phyloP scores from a whole-genome alignment of 805 yeast genomes.

The Jamesozyma jinghongensis region DNA sequence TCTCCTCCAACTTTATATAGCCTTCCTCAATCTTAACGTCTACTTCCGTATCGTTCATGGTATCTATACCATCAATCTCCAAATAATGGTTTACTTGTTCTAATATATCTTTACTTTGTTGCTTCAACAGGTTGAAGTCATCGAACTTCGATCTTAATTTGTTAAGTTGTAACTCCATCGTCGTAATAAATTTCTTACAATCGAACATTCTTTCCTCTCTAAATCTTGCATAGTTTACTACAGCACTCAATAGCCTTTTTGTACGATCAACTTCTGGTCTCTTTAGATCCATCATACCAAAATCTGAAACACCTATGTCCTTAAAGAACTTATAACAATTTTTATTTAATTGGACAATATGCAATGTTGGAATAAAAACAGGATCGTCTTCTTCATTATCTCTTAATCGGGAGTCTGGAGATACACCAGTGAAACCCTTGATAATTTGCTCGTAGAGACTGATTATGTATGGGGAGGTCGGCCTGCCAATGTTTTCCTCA shows the following conservation, averaged over 20 bases:
- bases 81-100: slow-evolving; percentile 20
- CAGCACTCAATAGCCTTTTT: slow-evolving; percentile 63
- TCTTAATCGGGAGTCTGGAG: slow-evolving; percentile 24
- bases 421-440: slow-evolving; percentile 49
- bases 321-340: slow-evolving; percentile 53
- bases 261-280: slow-evolving; percentile 68
- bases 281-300: slow-evolving; percentile 60
- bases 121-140: slow-evolving; percentile 32
- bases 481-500: slow-evolving; percentile 50
- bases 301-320: slow-evolving; percentile 71
- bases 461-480: slow-evolving; percentile 47
- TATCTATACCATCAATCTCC: slow-evolving; percentile 1
- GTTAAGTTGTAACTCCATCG: slow-evolving; percentile 43
- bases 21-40: slow-evolving; percentile 12
- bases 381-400: slow-evolving; percentile 7
- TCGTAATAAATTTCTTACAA: slow-evolving; percentile 51
- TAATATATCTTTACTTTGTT: slow-evolving; percentile 31
- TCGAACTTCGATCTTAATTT: slow-evolving; percentile 37
- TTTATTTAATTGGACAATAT: slow-evolving; percentile 47
- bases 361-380: slow-evolving; percentile 27
- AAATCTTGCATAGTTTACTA: slow-evolving; percentile 77
- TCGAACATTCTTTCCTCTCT: slow-evolving; percentile 68
- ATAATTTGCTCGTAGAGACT: slow-evolving; percentile 51
- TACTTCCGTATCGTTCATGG: background rate
- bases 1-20: slow-evolving; percentile 37